A percentile compares a stretch with the other conserved stretches of the same genome.
phyloP scores from a whole-genome alignment of 2,329 filamentous ascomycete species.

The Dactylonectria estremocensis region DNA sequence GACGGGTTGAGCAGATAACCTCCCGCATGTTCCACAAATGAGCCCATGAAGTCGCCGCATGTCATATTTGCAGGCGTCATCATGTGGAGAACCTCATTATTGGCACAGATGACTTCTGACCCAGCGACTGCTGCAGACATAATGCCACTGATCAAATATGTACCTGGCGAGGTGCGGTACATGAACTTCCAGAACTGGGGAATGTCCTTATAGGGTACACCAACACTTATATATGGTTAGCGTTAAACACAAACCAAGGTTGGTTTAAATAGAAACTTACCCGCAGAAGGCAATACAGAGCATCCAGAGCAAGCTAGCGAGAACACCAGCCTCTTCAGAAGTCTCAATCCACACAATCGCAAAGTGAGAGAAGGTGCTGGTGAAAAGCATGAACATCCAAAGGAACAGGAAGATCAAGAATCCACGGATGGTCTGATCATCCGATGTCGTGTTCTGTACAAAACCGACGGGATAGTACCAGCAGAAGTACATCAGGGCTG shows the following conservation, averaged over 20 bases:
- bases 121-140: constrained; percentile 54
- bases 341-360: constrained; percentile 42
- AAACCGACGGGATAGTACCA: constrained; percentile 50
- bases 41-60: constrained; percentile 65
- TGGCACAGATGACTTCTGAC: constrained; percentile 42
- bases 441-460: constrained; percentile 43
- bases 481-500: constrained; percentile 44
- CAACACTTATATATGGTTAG: constrained; percentile 61
- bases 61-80: constrained; percentile 65
- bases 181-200: constrained; percentile 82
- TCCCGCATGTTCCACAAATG: constrained; percentile 61
- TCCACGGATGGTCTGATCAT: constrained; percentile 41
- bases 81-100: constrained; percentile 68
- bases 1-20: constrained; percentile 63
- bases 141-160: constrained; percentile 76
- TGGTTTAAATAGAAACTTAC: constrained; percentile 57
- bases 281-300: constrained; percentile 48
- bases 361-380: constrained; percentile 46
- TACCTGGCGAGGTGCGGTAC: constrained; percentile 78
- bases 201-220: constrained; percentile 69
- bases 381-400: constrained; percentile 47
- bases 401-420: constrained; percentile 47
- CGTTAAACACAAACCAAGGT: constrained; percentile 51
- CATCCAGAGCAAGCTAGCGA: constrained; percentile 58
- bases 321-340: constrained; percentile 44